Base-by-base conservation (phyloP, 345 rosid species). In the Camelina neglecta region DNA sequence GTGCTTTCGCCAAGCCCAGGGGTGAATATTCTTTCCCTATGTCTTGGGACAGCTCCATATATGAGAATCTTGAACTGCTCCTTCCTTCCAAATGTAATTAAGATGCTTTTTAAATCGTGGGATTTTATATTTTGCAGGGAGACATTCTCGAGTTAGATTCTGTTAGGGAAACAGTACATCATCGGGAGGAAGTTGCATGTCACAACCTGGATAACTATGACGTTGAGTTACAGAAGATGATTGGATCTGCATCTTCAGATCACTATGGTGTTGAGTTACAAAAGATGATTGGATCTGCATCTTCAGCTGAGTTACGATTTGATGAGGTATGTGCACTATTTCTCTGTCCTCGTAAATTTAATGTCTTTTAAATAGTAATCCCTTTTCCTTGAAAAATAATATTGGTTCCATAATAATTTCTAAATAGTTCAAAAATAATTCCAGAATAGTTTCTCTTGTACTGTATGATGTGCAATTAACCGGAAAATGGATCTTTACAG, bases 271-370 rank as follows among this genome's bases (percentile, higher is more conserved):
- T 79, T 73, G 78, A 74, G 65, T 61, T 72, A 21, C 75, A 63
- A 29, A 80, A 77, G 80, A 76, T 70, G 70, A 75, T 77, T 64
- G 79, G 78, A 69, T 78, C 75, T 62, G 76, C 79, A 51, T 72
- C 85, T 58, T 75, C 82, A 36, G 76, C 74, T 36, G 75, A 81
- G 69, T 80, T 80, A 78, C 89, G 67, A 69, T 67, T 65, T 65
- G 84, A 73, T 11, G 83, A 84, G 94, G 94, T 89, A 80, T 62
- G 67, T 60, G 54, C 73, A 33, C 16, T 23, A 77, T 65, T 59
- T 66, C 59, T 53, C 51, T 51, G 24, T 33, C 35, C 13, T 58
- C 41, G 57, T 49, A 72, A 18, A 55, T 29, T 58, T 57, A 11
- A 41, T 65, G 48, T 65, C 42, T 78, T 65, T 31, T 58, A 33